These are phyloP conservation scores for Prunus kanzakura DNA, from an alignment of 306 rosid genomes.

Conservation along the genomic window DNA sequence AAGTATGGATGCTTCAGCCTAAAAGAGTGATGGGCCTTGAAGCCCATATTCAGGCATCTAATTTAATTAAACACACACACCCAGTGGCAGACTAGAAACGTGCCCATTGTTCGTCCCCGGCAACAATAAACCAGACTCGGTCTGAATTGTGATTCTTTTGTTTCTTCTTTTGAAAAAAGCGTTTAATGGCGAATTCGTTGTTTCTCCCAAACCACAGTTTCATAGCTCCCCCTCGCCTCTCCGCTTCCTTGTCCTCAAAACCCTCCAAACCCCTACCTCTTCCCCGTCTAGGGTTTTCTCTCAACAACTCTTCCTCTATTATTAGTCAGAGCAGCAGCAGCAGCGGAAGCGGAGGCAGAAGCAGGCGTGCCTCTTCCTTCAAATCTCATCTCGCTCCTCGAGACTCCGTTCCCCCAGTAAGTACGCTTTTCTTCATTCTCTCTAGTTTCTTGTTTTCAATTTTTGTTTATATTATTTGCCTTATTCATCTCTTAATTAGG, in stretches of 20 bases:
- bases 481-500: background rate
- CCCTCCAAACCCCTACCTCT: slow-evolving; percentile 19
- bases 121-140: background rate
- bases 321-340: background rate
- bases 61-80: background rate
- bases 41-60: background rate
- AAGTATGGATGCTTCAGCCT: background rate
- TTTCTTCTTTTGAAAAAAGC: background rate
- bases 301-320: background rate
- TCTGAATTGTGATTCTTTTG: background rate
- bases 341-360: background rate
- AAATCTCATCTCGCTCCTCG: slow-evolving; percentile 30
- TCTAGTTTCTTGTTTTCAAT: background rate
- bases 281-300: slow-evolving; percentile 25
- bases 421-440: slow-evolving; percentile 33
- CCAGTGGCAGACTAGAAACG: background rate
- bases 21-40: background rate
- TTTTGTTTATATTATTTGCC: background rate
- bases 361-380: slow-evolving; percentile 24
- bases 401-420: slow-evolving; percentile 39
- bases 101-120: background rate
- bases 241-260: slow-evolving; percentile 33
- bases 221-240: slow-evolving; percentile 27
- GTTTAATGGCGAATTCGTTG: slow-evolving; percentile 43
- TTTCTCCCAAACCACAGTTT: slow-evolving; percentile 35